Base-by-base conservation (phyloP, 345 rosid species). In the Passiflora organensis region DNA sequence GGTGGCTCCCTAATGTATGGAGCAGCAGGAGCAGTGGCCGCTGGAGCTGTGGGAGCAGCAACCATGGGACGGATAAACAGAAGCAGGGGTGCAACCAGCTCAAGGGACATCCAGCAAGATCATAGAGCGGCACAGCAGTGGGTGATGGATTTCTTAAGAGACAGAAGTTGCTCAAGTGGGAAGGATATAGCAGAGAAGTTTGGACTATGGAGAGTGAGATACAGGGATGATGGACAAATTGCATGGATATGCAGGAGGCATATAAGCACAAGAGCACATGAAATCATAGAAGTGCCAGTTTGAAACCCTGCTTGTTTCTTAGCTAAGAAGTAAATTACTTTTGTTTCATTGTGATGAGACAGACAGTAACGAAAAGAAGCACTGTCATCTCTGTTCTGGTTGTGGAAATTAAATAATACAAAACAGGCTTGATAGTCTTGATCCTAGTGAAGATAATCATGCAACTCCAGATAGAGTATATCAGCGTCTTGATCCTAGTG, bases 191-290 rank as follows among this genome's bases (percentile, higher is more conserved):
- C 95, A 2, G 95, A 93, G 71, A 89, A 93, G 75, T 93, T 93
- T 54, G 95, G 94, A 56, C 68, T 93, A 24, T 86, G 86, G 88
- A 72, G 99, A 58, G 90, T 86, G 43, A 72, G 99, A 72, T 89
- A 91, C 74, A 79, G 71, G 28, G 91, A 82, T 58, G 70, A 78
- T 60, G 96, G 96, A 10, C 88, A 91, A 32, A 77, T 89, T 42
- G 95, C 95, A 39, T 93, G 99, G 96, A 73, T 89, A 41, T 93
- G 96, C 36, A 80, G 82, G 56, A 75, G 99, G 79, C 99, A 87
- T 72, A 67, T 81, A 84, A 67, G 64, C 63, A 69, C 65, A 32
- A 82, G 93, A 72, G 85, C 82, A 48, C 60, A 76, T 69, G 95
- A 87, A 80, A 69, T 87, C 57, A 66, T 76, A 51, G 82, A 82